phyloP scores from a whole-genome alignment of 2,329 filamentous ascomycete species.

The Penicillium sp. region DNA sequence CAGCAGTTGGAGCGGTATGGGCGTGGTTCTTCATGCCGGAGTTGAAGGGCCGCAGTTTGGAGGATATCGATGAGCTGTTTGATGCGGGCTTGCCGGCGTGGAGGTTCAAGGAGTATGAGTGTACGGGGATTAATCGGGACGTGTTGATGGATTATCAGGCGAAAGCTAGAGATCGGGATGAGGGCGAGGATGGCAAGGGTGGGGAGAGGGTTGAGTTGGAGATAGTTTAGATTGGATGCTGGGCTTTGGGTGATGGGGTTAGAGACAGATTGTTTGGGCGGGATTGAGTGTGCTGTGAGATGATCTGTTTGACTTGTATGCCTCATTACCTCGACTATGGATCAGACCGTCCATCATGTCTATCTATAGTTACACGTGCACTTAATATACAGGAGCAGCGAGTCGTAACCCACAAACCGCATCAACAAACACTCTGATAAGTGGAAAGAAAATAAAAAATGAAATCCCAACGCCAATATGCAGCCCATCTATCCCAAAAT shows the following conservation, averaged over 20 bases:
- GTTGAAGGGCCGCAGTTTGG: not conserved
- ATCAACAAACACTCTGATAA: not conserved
- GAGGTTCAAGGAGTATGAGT: not conserved
- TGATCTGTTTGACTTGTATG: not conserved
- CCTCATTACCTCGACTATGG: not conserved
- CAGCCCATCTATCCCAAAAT: constrained; percentile 18
- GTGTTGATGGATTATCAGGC: not conserved
- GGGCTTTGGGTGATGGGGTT: no score
- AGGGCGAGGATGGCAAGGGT: not conserved
- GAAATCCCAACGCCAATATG: constrained; percentile 16
- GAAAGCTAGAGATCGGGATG: not conserved
- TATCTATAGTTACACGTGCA: not conserved
- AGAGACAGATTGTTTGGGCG: not conserved
- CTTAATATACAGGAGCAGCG: constrained; percentile 19
- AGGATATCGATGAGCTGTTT: constrained; percentile 1
- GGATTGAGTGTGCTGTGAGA: not conserved
- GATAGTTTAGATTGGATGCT: not conserved
- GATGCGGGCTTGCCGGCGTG: not conserved
- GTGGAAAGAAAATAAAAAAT: not conserved
- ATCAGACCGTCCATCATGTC: not conserved
- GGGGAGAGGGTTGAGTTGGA: not conserved
- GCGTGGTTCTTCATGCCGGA: constrained; percentile 7
- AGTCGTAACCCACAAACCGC: constrained; percentile 13
- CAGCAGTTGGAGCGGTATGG: not conserved
- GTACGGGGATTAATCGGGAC: not conserved